Evolutionary conservation across 2,329 filamentous ascomycete genomes (phyloP), one percentile per base, ranked within the genome.

Genomic region (Lasiodiplodia gonubiensis): DNA sequence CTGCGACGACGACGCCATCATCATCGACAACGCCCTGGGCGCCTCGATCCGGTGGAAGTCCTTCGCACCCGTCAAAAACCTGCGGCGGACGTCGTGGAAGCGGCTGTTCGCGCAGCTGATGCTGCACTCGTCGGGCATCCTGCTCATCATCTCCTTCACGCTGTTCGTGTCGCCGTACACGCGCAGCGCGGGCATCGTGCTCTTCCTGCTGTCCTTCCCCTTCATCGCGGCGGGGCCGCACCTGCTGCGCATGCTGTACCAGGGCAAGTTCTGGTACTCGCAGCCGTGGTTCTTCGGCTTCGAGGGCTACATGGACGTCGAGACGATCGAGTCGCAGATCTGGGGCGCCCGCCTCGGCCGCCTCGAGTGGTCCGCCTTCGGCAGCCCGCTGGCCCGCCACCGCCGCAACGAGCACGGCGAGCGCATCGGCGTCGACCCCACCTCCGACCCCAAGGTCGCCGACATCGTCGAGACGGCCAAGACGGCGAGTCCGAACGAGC

Each of bases 281-380:
- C 80, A 82, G 65, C 76, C 81, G 18, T 81, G 79, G 76, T 72
- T 83, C 57, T 81, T 82, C 67, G 81, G 80, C 2, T 77, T 83
- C 25, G 79, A 82, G 64, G 80, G 80, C 0, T 77, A 81, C 68
- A 74, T 81, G 69, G 70, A 75, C n/a, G 64, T 77, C 5, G 74
- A 73, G 8, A 72, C 79, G 10, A 71, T 82, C 52, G 73, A 72
- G 42, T 82, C 80, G 79, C 74, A 75, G 16, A 69, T 76, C 2
- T 74, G 71, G 61, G 72, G 72, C 11, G 76, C 73, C 30, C 70
- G 77, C 18, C 65, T 77, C 5, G 74, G 73, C 7, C 72, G 79
- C 8, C 71, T 82, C 54, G 73, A 72, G 39, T 82, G 80, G 80
- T 74, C 75, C 7, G 68, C 76, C 2, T 74, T 71, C 64, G 72